phyloP scores from a whole-genome alignment of 306 rosid genomes.

The Mimosa pudica region DNA sequence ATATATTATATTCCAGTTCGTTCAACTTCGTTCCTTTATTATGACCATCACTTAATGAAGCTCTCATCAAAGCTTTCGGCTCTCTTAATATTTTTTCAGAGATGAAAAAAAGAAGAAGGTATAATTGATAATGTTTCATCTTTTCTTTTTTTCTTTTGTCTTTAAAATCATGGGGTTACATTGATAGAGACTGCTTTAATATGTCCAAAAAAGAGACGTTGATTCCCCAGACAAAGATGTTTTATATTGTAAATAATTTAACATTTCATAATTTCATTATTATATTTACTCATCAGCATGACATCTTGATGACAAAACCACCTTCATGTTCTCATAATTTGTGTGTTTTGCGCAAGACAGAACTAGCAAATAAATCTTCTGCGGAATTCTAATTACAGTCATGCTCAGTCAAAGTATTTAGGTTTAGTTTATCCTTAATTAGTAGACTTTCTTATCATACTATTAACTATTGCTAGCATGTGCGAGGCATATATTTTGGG shows the following conservation, averaged over 20 bases:
- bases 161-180: constrained; percentile 57
- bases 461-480: not conserved
- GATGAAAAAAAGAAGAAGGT: constrained; percentile 6
- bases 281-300: constrained; percentile 43
- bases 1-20: constrained; percentile 31
- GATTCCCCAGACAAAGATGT: constrained; percentile 42
- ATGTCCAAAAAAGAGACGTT: constrained; percentile 50
- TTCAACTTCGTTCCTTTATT: constrained; percentile 49
- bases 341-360: not conserved
- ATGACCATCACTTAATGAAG: constrained; percentile 41
- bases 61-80: constrained; percentile 36
- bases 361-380: not conserved
- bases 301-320: constrained; percentile 46
- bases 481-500: constrained; percentile 1
- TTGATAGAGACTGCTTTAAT: constrained; percentile 49
- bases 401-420: not conserved
- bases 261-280: not conserved
- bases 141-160: constrained; percentile 50
- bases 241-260: constrained; percentile 29
- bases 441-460: not conserved
- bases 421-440: not conserved
- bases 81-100: constrained; percentile 19
- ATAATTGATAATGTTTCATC: constrained; percentile 21
- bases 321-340: not conserved
- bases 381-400: not conserved